These are phyloP conservation scores for Heritiera littoralis DNA, from an alignment of 345 rosid species.

Conservation along the genomic window DNA sequence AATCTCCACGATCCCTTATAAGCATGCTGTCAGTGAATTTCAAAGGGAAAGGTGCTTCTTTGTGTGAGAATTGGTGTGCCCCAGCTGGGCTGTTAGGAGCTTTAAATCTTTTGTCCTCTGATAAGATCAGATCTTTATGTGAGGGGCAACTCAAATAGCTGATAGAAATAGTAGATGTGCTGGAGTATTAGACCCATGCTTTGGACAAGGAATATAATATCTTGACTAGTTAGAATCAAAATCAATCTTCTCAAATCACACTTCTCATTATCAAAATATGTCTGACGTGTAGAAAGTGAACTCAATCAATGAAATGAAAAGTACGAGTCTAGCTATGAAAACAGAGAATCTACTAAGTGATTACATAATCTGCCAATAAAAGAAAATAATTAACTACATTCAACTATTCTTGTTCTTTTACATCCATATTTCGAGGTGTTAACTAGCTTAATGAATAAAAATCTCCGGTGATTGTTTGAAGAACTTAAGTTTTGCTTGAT, in stretches of 20 bases:
- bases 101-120: neutral
- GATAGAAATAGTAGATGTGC: neutral
- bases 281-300: neutral
- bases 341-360: conserved; percentile 5
- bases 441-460: no score
- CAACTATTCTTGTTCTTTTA: neutral
- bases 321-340: neutral
- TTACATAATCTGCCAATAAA: neutral
- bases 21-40: no score
- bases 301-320: neutral
- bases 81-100: conserved; percentile 13
- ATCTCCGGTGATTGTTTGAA: no score
- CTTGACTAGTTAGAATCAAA: neutral
- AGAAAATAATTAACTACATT: neutral
- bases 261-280: neutral
- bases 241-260: neutral
- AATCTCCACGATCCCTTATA: no score
- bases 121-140: conserved; percentile 4
- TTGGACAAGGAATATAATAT: neutral
- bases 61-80: conserved; percentile 28
- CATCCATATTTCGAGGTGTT: no score
- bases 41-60: no score
- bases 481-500: no score
- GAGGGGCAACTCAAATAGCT: neutral
- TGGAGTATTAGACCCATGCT: neutral